Conservation (phyloP, 2,329 filamentous ascomycete species). For the Cephalotrichum gorgonifer region DNA sequence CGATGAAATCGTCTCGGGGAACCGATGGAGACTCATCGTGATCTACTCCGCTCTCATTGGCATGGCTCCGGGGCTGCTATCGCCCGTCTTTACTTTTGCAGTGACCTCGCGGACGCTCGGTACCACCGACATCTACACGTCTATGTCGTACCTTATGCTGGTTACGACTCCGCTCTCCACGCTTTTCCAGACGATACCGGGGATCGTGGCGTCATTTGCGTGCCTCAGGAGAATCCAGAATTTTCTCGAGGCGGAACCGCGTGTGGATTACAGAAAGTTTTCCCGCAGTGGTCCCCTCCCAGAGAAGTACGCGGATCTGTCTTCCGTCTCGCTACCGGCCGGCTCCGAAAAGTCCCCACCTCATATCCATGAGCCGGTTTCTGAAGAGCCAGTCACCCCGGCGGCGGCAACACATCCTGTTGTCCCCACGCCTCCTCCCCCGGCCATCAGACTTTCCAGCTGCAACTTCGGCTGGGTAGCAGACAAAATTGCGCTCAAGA, state of each 20-base stretch:
- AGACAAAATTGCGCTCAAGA: constrained; percentile 12
- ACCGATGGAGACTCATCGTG: constrained; percentile 14
- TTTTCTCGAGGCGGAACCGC: constrained; percentile 21
- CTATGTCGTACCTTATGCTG: constrained; percentile 22
- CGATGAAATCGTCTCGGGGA: constrained; percentile 17
- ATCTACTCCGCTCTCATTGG: constrained; percentile 16
- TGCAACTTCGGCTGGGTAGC: constrained; percentile 14
- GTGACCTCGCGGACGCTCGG: constrained; percentile 14
- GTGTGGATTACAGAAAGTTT: constrained; percentile 12
- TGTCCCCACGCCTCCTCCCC: too few relatives aligned
- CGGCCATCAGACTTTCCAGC: constrained; percentile 3
- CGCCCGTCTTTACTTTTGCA: constrained; percentile 21
- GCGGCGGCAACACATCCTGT: too few relatives aligned
- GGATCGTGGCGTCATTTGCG: constrained; percentile 18
- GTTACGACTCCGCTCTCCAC: constrained; percentile 19
- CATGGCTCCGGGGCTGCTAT: constrained; percentile 23
- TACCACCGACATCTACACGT: constrained; percentile 19
- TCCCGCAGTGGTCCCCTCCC: neutral
- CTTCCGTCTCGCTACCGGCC: too few relatives aligned
- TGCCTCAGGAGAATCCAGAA: constrained; percentile 24
- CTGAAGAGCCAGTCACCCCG: neutral
- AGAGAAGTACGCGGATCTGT: neutral
- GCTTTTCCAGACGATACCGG: constrained; percentile 22
- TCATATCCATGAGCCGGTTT: neutral
- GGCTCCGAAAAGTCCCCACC: neutral